A percentile compares a stretch with the other conserved stretches of the same genome.
These are phyloP conservation scores for Nicotiana tomentosiformis DNA, from an alignment of 257 asterid genomes.

Conservation along the genomic window DNA sequence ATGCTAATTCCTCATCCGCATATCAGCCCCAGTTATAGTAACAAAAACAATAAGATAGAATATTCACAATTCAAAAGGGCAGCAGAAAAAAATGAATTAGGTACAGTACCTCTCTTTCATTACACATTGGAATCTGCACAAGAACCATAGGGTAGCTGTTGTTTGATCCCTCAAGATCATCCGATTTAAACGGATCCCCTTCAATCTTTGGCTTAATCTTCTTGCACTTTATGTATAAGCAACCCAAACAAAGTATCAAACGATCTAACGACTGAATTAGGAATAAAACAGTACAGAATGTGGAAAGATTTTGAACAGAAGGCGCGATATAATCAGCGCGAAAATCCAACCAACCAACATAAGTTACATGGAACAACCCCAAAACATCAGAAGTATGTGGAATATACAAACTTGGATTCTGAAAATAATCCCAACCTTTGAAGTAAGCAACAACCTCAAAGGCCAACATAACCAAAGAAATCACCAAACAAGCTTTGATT, in stretches of 20 bases:
- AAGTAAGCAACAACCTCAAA: constrained; percentile 46
- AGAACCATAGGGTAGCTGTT: constrained; percentile 56
- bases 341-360: constrained; percentile 50
- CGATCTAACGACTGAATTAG: constrained; percentile 58
- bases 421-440: constrained; percentile 49
- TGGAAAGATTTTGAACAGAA: constrained; percentile 34
- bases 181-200: constrained; percentile 28
- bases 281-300: constrained; percentile 48
- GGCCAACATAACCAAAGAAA: constrained; percentile 33
- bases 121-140: constrained; percentile 80
- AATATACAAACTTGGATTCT: constrained; percentile 27
- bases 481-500: constrained; percentile 28
- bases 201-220: constrained; percentile 44
- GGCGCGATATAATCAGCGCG: constrained; percentile 45
- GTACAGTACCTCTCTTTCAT: constrained; percentile 54
- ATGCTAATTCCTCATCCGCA: no score
- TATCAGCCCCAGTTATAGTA: not conserved
- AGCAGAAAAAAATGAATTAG: not conserved
- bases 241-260: constrained; percentile 49
- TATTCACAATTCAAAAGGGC: not conserved
- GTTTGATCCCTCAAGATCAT: constrained; percentile 31
- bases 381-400: constrained; percentile 32
- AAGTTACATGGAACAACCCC: constrained; percentile 31
- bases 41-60: constrained; percentile 1
- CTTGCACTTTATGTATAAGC: constrained; percentile 48